phyloP scores from a whole-genome alignment of 225 moss, liverwort and hornwort species.

The Climacium dendroides region DNA sequence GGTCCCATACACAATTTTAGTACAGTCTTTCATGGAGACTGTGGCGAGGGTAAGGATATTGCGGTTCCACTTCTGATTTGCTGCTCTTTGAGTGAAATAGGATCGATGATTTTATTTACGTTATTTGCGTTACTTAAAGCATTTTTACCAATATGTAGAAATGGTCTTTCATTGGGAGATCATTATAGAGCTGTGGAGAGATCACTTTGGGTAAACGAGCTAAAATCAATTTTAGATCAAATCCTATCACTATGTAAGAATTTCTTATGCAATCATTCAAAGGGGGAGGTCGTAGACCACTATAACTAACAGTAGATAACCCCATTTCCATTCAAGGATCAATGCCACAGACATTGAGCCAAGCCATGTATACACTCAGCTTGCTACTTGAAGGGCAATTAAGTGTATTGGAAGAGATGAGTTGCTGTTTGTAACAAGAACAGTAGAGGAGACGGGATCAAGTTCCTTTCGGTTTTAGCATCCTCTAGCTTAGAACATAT shows the following conservation, averaged over 20 bases:
- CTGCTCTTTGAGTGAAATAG: not conserved
- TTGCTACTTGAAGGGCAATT: not conserved
- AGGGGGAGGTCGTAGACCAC: not conserved
- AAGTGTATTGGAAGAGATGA: not conserved
- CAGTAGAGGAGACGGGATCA: not conserved
- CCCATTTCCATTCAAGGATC: not conserved
- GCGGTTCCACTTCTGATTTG: not conserved
- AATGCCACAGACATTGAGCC: not conserved
- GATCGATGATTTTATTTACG: not conserved
- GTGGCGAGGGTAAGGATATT: slow-evolving; percentile 18
- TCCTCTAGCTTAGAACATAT: not conserved
- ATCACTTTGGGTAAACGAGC: not conserved
- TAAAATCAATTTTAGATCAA: not conserved
- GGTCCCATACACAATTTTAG: slow-evolving; percentile 44
- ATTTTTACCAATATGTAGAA: not conserved
- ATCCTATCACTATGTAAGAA: not conserved
- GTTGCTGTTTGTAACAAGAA: not conserved
- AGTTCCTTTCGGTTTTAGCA: not conserved
- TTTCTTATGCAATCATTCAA: not conserved
- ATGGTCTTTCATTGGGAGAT: not conserved
- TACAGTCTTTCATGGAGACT: slow-evolving; percentile 38
- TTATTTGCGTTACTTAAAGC: not conserved
- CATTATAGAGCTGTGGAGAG: not conserved
- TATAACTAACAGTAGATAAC: too few relatives aligned
- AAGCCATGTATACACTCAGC: not conserved